Base-by-base conservation (phyloP, 2,329 filamentous ascomycete species). In the Claviceps pazoutovae region DNA sequence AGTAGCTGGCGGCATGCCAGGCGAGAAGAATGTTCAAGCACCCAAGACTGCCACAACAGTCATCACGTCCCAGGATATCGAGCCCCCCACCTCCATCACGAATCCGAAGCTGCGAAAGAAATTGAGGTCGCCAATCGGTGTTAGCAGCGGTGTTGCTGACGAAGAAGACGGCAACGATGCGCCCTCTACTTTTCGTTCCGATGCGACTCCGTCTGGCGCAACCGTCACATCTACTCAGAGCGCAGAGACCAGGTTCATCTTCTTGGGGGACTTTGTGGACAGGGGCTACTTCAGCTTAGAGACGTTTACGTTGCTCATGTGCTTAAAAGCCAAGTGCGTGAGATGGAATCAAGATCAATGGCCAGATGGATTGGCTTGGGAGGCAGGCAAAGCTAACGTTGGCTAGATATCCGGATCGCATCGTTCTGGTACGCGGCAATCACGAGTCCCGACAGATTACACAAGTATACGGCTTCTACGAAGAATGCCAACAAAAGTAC, bases 401-500 rank as follows among this genome's bases (percentile, higher is more conserved):
- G 11, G 7, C 26, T 57, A 90, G 93, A 73, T 98, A 97, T 69
- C 93, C 93, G 5, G 83, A 94, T 59, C 84, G 90, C 59, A 94
- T 98, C 51, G 89, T 97, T 62, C 82, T 98, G 9, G 95, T 98
- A 59, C 87, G 93, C 58, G 93, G 93, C 56, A 98, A 98, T 69
- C 93, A 98, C 72, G 93, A 98, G 70, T 96, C 89, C 26, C 84
- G 93, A 57, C 93, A 95, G 62, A 95, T 98, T 56, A 98, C 93
- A 8, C 93, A 98, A 64, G 95, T 94, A 21, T 98, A 98, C 67
- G 93, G 93, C 51, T 98, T 98, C 70, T 98, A 98, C 69, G 95
- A 95, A 55, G 93, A 98, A 68, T 98, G 93, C 68, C 89, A 89
- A 52, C 86, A 93, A 62, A 98, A 98, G 70, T 98, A 98, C 66